A percentile compares a stretch with the other conserved stretches of the same genome.
Evolutionary conservation across 2,329 filamentous ascomycete genomes (phyloP).

Genomic region (Ophiocordyceps robertsii): DNA sequence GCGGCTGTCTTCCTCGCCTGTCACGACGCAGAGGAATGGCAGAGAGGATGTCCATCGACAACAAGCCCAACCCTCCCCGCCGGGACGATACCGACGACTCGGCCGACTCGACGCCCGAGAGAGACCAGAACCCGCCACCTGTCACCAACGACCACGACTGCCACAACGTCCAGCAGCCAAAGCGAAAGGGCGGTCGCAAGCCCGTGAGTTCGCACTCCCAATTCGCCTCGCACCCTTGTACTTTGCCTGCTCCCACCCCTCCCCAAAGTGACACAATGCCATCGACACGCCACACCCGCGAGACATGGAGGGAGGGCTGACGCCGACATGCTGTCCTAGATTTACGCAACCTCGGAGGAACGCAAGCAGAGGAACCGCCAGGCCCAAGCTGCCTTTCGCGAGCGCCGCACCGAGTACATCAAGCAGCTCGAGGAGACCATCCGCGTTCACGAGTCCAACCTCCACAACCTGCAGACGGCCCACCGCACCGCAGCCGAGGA

Average conservation of each 20-base stretch:
- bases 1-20: slow-evolving; percentile 21
- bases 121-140: slow-evolving; percentile 28
- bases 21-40: slow-evolving; percentile 40
- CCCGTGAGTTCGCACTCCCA: slow-evolving; percentile 48
- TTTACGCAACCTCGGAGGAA: slow-evolving; percentile 97
- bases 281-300: background rate
- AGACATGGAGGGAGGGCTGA: background rate
- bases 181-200: slow-evolving; percentile 95
- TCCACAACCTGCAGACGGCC: slow-evolving; percentile 84
- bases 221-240: background rate
- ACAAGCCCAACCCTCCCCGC: slow-evolving; percentile 21
- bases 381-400: slow-evolving; percentile 92
- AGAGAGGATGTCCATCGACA: slow-evolving; percentile 54
- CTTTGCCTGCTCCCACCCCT: too few species aligned
- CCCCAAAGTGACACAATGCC: background rate
- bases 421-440: slow-evolving; percentile 97
- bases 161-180: slow-evolving; percentile 54
- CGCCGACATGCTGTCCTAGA: slow-evolving; percentile 37
- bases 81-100: slow-evolving; percentile 50
- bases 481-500: slow-evolving; percentile 92
- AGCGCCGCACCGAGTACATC: slow-evolving; percentile 96
- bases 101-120: slow-evolving; percentile 45
- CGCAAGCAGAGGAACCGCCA: slow-evolving; percentile 95
- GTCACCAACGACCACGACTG: slow-evolving; percentile 19
- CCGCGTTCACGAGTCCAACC: slow-evolving; percentile 87